These are phyloP conservation scores for Saccharum spontaneum DNA, from an alignment of 176 grass and related monocot species.

Conservation along the genomic window DNA sequence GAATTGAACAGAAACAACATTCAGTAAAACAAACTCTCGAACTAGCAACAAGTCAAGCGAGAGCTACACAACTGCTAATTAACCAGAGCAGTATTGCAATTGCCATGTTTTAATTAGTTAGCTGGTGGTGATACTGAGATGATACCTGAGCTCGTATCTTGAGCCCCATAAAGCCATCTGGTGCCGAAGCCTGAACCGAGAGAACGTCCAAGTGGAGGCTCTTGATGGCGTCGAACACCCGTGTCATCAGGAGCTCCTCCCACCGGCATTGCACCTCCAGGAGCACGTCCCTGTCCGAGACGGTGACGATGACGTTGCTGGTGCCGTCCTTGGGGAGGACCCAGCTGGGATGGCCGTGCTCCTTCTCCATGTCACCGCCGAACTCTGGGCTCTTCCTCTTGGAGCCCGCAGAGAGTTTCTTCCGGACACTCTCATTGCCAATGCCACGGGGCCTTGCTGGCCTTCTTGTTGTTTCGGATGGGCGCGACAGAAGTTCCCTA, in stretches of 20 bases:
- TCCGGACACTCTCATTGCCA: slow-evolving; percentile 9
- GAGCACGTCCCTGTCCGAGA: slow-evolving; percentile 55
- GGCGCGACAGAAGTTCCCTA: neutral
- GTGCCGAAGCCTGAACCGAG: too few species aligned
- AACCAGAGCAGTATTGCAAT: too few species aligned
- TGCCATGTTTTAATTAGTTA: too few species aligned
- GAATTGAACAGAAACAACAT: too few species aligned
- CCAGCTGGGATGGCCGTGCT: slow-evolving; percentile 20
- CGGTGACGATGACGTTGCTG: slow-evolving; percentile 55
- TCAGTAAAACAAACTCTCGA: too few species aligned
- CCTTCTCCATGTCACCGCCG: slow-evolving; percentile 6
- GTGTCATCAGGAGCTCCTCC: slow-evolving; percentile 34
- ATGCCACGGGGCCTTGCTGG: neutral
- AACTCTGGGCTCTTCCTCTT: slow-evolving; percentile 32
- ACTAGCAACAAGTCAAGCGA: too few species aligned
- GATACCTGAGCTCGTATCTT: too few species aligned
- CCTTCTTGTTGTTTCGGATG: neutral
- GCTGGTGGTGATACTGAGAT: too few species aligned
- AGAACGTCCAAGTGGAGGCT: too few species aligned
- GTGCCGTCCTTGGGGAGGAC: slow-evolving; percentile 40
- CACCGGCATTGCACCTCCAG: slow-evolving; percentile 71
- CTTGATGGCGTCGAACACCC: too few species aligned
- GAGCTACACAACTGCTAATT: too few species aligned
- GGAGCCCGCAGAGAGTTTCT: neutral
- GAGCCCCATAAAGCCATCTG: too few species aligned